These are phyloP conservation scores for Xylaria longipes DNA, from an alignment of 495 filamentous ascomycete species.

Conservation along the genomic window DNA sequence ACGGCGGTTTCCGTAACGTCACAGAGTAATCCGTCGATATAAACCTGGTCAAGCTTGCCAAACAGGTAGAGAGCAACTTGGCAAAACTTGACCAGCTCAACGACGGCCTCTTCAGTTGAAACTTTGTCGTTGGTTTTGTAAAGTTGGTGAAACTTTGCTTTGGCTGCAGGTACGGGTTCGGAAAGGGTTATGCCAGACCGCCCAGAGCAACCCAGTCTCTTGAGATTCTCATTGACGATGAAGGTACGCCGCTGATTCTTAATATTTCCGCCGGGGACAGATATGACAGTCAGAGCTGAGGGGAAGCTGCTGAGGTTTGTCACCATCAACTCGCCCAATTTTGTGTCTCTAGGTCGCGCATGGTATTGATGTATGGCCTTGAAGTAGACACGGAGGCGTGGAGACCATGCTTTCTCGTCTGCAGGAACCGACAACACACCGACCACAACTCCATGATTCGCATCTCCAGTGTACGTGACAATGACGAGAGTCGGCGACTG, in stretches of 20 bases:
- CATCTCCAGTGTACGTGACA: constrained; percentile 90
- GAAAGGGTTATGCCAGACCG: constrained; percentile 82
- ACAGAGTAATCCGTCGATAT: constrained; percentile 90
- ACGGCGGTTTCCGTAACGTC: constrained; percentile 91
- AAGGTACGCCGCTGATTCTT: constrained; percentile 82
- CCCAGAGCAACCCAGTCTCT: constrained; percentile 89
- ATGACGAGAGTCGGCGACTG: constrained; percentile 90
- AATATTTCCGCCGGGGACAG: constrained; percentile 86
- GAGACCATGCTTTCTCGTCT: constrained; percentile 82
- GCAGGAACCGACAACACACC: constrained; percentile 85
- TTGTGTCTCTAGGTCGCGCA: constrained; percentile 82
- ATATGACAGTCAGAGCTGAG: constrained; percentile 84
- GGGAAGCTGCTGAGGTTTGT: constrained; percentile 93
- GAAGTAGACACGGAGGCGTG: constrained; percentile 80
- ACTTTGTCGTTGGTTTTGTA: constrained; percentile 87
- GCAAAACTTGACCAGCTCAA: constrained; percentile 91
- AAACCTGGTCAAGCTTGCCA: constrained; percentile 83
- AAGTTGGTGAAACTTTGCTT: constrained; percentile 90
- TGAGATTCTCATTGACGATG: constrained; percentile 94
- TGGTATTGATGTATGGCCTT: constrained; percentile 82
- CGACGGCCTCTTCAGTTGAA: constrained; percentile 73
- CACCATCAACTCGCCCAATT: constrained; percentile 85
- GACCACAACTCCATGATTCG: constrained; percentile 74
- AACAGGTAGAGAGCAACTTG: constrained; percentile 89
- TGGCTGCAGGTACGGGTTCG: constrained; percentile 75